Evolutionary conservation across 75 land plant species (phyloP).

Genomic region (Picea glauca): DNA sequence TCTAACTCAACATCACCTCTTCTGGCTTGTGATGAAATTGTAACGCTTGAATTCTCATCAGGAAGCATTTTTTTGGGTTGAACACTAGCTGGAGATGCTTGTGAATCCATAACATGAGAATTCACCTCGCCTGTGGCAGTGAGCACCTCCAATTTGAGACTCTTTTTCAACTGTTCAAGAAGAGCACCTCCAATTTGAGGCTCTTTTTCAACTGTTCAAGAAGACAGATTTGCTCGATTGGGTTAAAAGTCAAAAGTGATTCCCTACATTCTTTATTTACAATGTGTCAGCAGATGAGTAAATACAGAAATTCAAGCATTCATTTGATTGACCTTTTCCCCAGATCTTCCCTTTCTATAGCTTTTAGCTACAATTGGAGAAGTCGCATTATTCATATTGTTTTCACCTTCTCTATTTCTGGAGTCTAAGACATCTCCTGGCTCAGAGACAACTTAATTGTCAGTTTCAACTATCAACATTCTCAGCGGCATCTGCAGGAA

Average conservation of each 20-base stretch:
- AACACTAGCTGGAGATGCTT: not conserved
- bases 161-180: not conserved
- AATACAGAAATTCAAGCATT: not conserved
- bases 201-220: not conserved
- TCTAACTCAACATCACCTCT: not conserved
- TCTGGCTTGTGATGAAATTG: not conserved
- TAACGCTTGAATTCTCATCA: not conserved
- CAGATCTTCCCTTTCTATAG: conserved; percentile 1
- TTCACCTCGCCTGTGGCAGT: not conserved
- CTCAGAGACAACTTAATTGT: not conserved
- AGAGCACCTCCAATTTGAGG: not conserved
- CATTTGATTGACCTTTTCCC: not conserved
- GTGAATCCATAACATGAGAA: not conserved
- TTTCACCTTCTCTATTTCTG: not conserved
- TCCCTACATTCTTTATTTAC: not conserved
- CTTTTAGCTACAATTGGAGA: not conserved
- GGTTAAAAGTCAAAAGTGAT: not conserved
- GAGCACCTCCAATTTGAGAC: not conserved
- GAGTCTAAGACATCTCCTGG: not conserved
- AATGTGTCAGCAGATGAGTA: not conserved
- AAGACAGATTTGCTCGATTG: not conserved
- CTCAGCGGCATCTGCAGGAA: not conserved
- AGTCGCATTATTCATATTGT: not conserved
- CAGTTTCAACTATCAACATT: not conserved
- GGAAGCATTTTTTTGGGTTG: not conserved